Conservation (phyloP, 306 rosid species). For the Trifolium fragiferum region DNA sequence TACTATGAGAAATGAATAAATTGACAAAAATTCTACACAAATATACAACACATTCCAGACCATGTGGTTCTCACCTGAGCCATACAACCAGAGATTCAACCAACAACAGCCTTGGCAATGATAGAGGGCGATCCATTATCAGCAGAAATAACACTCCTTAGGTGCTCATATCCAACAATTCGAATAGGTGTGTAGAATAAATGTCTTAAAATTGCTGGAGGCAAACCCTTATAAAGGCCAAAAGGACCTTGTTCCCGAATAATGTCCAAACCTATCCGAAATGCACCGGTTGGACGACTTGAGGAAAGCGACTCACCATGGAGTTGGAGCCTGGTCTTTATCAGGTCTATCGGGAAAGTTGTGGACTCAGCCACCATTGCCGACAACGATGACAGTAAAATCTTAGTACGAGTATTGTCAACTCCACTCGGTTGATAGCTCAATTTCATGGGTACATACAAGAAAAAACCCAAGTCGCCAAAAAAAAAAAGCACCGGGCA, state of each 20-base stretch:
- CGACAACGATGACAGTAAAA: conserved; percentile 64
- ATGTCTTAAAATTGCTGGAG: conserved; percentile 83
- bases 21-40: conserved; percentile 8
- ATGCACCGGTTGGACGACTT: conserved; percentile 54
- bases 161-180: conserved; percentile 76
- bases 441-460: conserved; percentile 47
- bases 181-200: conserved; percentile 81
- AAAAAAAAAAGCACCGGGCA: neutral
- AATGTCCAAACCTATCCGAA: conserved; percentile 62
- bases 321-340: conserved; percentile 88
- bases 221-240: conserved; percentile 80
- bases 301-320: conserved; percentile 71
- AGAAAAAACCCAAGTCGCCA: conserved; percentile 30
- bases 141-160: conserved; percentile 50
- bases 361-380: conserved; percentile 91
- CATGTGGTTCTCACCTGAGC: conserved; percentile 72
- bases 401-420: conserved; percentile 48
- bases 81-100: conserved; percentile 73
- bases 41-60: conserved; percentile 9
- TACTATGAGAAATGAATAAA: no score
- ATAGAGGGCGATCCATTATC: conserved; percentile 60
- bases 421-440: conserved; percentile 45
- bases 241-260: conserved; percentile 63
- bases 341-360: conserved; percentile 83
- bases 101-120: conserved; percentile 62